Conservation (phyloP, 768 basidiomycete species). For the Tricholoma bakamatsutake region DNA sequence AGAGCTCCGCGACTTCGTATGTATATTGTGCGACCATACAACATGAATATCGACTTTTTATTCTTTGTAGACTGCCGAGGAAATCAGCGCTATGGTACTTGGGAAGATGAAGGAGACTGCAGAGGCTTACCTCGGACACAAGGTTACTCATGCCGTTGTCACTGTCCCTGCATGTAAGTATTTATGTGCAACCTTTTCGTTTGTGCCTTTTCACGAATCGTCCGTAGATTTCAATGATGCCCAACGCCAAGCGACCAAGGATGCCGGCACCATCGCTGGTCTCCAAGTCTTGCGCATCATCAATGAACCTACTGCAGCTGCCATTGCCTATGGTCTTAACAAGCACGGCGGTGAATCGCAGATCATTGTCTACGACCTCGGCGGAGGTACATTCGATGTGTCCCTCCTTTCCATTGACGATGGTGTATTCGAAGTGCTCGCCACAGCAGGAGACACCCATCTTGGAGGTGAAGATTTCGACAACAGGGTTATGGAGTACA, state of each 20-base stretch:
- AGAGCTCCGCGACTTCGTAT: conserved; percentile 76
- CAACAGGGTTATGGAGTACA: conserved; percentile 87
- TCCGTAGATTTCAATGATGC: conserved; percentile 91
- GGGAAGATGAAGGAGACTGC: conserved; percentile 99
- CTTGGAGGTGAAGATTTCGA: conserved; percentile 96
- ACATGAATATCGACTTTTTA: not conserved
- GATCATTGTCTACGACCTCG: conserved; percentile 97
- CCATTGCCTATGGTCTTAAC: conserved; percentile 97
- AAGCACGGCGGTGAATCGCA: conserved; percentile 92
- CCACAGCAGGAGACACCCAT: conserved; percentile 92
- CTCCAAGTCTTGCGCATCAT: conserved; percentile 95
- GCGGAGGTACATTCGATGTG: conserved; percentile 98
- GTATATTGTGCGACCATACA: conserved; percentile 21
- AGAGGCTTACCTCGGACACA: conserved; percentile 93
- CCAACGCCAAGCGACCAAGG: conserved; percentile 98
- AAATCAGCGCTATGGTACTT: conserved; percentile 94
- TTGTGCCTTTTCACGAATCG: conserved; percentile 6
- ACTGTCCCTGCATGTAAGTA: conserved; percentile 90
- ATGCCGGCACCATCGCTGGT: conserved; percentile 92
- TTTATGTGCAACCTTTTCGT: not conserved
- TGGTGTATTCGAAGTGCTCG: conserved; percentile 86
- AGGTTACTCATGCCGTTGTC: conserved; percentile 96
- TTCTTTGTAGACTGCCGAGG: conserved; percentile 73
- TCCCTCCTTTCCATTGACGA: conserved; percentile 93
- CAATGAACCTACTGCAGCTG: conserved; percentile 96